Conservation (phyloP, 306 rosid species). For the Benincasa hispida region DNA sequence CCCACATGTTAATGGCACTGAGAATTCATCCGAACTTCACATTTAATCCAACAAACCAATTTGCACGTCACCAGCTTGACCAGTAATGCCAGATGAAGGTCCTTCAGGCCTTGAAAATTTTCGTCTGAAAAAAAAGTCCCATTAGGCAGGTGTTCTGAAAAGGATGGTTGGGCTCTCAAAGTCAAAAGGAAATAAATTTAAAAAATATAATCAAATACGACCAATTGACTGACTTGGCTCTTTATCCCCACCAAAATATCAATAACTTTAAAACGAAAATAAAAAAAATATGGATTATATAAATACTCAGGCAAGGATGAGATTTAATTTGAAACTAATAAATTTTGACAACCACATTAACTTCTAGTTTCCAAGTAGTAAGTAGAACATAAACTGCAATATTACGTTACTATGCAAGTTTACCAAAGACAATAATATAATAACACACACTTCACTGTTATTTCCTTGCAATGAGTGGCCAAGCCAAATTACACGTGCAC, state of each 20-base stretch:
- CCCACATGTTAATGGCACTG: conserved; percentile 76
- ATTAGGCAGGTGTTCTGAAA: conserved; percentile 80
- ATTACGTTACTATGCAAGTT: neutral
- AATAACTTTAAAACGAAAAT: neutral
- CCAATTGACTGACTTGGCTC: neutral
- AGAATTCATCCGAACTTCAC: conserved; percentile 75
- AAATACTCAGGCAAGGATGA: neutral
- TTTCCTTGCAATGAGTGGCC: neutral
- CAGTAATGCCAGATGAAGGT: conserved; percentile 73
- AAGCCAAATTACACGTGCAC: neutral
- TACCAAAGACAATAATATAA: neutral
- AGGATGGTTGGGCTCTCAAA: conserved; percentile 59
- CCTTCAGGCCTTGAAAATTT: conserved; percentile 54
- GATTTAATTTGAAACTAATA: neutral
- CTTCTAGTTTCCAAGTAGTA: neutral
- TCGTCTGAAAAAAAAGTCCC: conserved; percentile 55
- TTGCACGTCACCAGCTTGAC: conserved; percentile 69
- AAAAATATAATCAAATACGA: conserved; percentile 8
- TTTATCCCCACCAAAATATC: neutral
- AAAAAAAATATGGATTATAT: neutral
- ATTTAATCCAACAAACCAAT: conserved; percentile 79
- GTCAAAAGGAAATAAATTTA: neutral
- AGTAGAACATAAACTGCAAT: neutral
- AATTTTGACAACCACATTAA: neutral
- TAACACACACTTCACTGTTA: neutral